Evolutionary conservation across 495 filamentous ascomycete genomes (phyloP).

Genomic region (Ascodesmis nigricans): DNA sequence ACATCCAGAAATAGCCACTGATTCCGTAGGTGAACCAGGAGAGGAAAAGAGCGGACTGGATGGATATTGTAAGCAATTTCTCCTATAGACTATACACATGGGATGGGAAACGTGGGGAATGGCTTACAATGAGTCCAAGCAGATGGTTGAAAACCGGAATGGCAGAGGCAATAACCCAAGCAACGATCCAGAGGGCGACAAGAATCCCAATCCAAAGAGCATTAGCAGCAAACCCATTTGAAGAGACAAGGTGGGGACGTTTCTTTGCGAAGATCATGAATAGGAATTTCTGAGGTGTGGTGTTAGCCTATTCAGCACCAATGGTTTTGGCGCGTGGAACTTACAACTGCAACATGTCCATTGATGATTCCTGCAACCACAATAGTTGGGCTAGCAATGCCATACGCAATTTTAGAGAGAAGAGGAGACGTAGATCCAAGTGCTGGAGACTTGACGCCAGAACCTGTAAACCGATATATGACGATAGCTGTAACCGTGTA

Average conservation of each 20-base stretch:
- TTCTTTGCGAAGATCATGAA: too few species aligned
- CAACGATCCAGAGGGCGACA: conserved; percentile 36
- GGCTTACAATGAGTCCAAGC: conserved; percentile 30
- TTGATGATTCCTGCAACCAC: conserved; percentile 51
- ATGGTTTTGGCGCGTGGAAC: too few species aligned
- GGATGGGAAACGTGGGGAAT: conserved; percentile 23
- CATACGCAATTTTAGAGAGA: conserved; percentile 52
- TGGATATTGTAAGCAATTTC: conserved; percentile 25
- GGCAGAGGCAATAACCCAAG: conserved; percentile 49
- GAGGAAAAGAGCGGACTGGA: conserved; percentile 39
- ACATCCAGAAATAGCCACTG: conserved; percentile 43
- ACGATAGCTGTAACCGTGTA: conserved; percentile 46
- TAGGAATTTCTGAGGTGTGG: too few species aligned
- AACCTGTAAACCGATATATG: conserved; percentile 55
- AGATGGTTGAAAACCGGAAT: conserved; percentile 53
- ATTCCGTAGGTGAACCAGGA: conserved; percentile 44
- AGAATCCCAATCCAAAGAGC: conserved; percentile 37
- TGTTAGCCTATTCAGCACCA: too few species aligned
- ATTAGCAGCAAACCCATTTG: conserved; percentile 4
- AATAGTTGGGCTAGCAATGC: conserved; percentile 55
- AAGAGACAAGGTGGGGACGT: too few species aligned
- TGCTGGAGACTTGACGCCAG: conserved; percentile 43
- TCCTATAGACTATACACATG: conserved; percentile 28
- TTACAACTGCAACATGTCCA: conserved; percentile 34
- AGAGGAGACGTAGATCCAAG: conserved; percentile 38